Evolutionary conservation across 805 yeast species (phyloP), one percentile per base, ranked within the genome.

Genomic region (Grigorovia humatica): DNA sequence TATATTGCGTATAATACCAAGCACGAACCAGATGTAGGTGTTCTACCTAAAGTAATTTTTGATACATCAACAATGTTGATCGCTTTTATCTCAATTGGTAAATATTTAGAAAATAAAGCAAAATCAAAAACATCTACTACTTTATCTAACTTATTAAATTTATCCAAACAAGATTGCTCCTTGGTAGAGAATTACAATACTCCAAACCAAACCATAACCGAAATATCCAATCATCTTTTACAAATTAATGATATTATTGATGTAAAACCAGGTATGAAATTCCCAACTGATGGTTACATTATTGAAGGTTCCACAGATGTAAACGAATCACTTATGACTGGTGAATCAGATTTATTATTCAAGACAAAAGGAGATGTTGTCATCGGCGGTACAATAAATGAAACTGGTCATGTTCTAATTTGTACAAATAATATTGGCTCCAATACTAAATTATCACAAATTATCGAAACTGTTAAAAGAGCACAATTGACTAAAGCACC

Each of bases 41-140:
- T 64, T 49, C 76, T 82, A 6, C 95, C 96, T 6, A 80, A 76
- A 49, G 79, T 84, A 0, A 72, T 89, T 40, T 90, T 93, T 72
- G 97, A 88, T 53, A 89, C 98, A 0, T 76, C 88, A 1, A 81
- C 83, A 15, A 88, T 95, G 95, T 74, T 93, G 44, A 75, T 91
- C 48, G 70, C 82, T 5, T 93, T 89, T 66, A 89, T 93, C 29
- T 78, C 93, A 9, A 70, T 89, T 46, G 99, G 99, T 2, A 91
- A 93, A 69, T 85, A 87, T 78, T 72, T 90, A 20, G 99, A 93
- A 63, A 87, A 86, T 67, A 81, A 78, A 56, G 98, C 99, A 1
- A 88, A 93, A 63, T 96, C 98, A 4, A 88, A 86, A 53, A 93
- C 98, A 0, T 87, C 97, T 0, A 78, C 87, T 2, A 95, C 98